phyloP scores from a whole-genome alignment of 805 yeast species.

The Geotrichum ghanense region DNA sequence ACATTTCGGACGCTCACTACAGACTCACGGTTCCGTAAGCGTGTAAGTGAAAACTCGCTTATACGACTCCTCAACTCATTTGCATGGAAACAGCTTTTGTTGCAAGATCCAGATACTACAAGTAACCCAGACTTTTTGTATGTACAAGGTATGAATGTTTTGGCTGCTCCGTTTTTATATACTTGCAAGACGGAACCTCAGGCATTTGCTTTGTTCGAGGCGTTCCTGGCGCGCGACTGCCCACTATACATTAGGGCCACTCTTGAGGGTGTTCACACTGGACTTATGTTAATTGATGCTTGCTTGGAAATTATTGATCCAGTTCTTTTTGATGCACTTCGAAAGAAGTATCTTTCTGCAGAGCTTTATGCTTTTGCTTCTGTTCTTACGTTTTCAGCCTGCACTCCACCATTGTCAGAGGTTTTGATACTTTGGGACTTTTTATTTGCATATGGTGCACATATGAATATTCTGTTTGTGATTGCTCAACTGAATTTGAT shows the following conservation, averaged over 20 bases:
- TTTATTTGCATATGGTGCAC: constrained; percentile 81
- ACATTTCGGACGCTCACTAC: constrained; percentile 77
- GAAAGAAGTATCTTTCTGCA: constrained; percentile 60
- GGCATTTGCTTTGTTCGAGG: constrained; percentile 62
- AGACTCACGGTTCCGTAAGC: constrained; percentile 49
- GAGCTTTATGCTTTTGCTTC: constrained; percentile 76
- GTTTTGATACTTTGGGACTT: constrained; percentile 82
- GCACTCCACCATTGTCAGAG: constrained; percentile 74
- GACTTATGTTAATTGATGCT: constrained; percentile 57
- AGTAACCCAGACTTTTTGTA: constrained; percentile 28
- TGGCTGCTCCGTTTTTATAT: constrained; percentile 74
- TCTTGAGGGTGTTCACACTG: constrained; percentile 72
- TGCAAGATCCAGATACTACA: not conserved
- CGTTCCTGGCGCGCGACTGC: constrained; percentile 48
- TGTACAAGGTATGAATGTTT: constrained; percentile 88
- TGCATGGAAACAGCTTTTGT: constrained; percentile 31
- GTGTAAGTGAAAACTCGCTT: constrained; percentile 59
- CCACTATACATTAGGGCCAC: constrained; percentile 73
- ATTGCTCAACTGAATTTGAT: constrained; percentile 72
- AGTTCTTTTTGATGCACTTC: constrained; percentile 46
- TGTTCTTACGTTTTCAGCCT: constrained; percentile 73
- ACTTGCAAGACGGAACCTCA: constrained; percentile 73
- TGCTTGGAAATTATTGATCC: constrained; percentile 66
- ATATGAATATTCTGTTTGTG: constrained; percentile 72
- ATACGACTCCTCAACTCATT: constrained; percentile 62